phyloP scores from a whole-genome alignment of 2,329 filamentous ascomycete species.

The Fusarium udum region DNA sequence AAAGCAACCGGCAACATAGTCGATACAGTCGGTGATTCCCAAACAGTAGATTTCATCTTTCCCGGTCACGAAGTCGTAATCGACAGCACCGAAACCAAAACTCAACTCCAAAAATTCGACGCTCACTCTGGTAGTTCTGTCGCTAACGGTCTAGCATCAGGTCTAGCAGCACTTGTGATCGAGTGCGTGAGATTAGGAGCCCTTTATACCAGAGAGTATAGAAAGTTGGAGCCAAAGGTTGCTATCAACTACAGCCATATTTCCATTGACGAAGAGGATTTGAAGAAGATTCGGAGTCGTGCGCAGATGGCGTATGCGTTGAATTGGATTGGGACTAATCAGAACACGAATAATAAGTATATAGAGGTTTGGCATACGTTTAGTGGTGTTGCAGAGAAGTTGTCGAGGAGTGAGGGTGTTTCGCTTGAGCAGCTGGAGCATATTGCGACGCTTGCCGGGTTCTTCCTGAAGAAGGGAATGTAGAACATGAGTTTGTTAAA shows the following conservation, averaged over 20 bases:
- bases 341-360: neutral
- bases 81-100: neutral
- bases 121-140: slow-evolving; percentile 10
- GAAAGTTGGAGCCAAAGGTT: neutral
- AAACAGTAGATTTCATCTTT: neutral
- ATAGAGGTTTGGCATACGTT: neutral
- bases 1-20: slow-evolving; percentile 8
- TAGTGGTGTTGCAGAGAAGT: neutral
- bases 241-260: neutral
- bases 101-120: neutral
- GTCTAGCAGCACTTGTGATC: slow-evolving; percentile 6
- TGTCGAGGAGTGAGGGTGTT: neutral
- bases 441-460: neutral
- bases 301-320: neutral
- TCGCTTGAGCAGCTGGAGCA: neutral
- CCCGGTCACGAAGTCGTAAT: neutral
- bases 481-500: neutral
- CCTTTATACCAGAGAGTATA: neutral
- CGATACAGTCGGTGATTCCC: slow-evolving; percentile 1
- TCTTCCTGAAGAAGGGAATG: neutral
- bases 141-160: neutral
- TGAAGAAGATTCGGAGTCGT: neutral
- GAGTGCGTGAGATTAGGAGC: neutral
- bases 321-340: neutral
- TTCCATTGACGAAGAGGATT: neutral